A percentile compares a stretch with the other conserved stretches of the same genome.
Conservation (phyloP, 1,284 basidiomycete genomes). For the Ceratobasidium sp. region DNA sequence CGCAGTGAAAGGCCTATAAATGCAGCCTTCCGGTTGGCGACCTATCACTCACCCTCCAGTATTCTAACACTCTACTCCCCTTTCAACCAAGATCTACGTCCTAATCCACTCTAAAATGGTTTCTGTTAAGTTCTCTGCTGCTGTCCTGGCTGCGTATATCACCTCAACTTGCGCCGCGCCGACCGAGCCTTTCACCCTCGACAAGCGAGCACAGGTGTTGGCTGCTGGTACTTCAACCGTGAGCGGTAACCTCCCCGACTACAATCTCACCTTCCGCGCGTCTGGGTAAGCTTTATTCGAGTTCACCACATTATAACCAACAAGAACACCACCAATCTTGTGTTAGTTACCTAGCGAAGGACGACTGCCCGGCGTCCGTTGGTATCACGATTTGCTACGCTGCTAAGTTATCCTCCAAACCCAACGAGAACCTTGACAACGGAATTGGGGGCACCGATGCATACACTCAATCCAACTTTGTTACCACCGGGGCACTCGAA, state of each 20-base stretch:
- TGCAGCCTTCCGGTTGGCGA: too few species aligned
- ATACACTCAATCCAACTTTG: slow-evolving; percentile 6
- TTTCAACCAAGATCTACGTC: background rate
- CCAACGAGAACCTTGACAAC: slow-evolving; percentile 18
- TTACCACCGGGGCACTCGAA: background rate
- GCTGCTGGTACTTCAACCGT: slow-evolving; percentile 5
- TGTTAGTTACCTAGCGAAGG: slow-evolving; percentile 26
- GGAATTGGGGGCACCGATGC: background rate
- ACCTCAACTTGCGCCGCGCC: slow-evolving; percentile 12
- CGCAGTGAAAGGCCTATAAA: too few species aligned
- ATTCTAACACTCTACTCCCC: background rate
- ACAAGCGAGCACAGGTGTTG: slow-evolving; percentile 12
- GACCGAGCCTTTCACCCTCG: background rate
- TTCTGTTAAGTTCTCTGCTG: background rate
- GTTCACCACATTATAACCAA: background rate
- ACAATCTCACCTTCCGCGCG: slow-evolving; percentile 18
- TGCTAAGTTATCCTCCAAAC: slow-evolving; percentile 15
- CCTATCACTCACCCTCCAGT: too few species aligned
- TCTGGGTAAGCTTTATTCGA: background rate
- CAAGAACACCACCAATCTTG: background rate
- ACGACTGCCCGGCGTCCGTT: background rate
- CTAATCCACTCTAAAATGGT: slow-evolving; percentile 1
- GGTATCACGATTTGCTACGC: slow-evolving; percentile 28
- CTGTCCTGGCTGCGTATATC: background rate
- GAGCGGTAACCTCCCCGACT: slow-evolving; percentile 15